Evolutionary conservation across 306 rosid species (phyloP).

Genomic region (Potentilla sterilis): DNA sequence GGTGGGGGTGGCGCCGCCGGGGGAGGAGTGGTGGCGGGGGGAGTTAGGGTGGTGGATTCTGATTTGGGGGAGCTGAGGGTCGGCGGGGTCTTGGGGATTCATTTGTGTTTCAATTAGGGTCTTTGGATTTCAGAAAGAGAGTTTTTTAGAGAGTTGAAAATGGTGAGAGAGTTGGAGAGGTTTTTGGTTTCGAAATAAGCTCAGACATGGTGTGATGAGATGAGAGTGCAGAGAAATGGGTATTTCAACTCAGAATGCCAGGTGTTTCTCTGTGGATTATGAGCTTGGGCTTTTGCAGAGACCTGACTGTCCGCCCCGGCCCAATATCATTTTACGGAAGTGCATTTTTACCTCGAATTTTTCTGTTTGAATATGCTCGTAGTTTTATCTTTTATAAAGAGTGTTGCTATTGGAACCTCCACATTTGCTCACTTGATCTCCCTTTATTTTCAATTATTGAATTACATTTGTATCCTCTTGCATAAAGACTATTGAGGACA

Average conservation of each 20-base stretch:
- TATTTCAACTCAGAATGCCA: not conserved
- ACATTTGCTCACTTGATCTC: no score
- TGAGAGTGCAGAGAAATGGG: not conserved
- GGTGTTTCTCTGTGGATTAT: not conserved
- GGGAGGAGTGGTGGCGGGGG: conserved; percentile 58
- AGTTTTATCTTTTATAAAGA: no score
- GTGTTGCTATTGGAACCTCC: no score
- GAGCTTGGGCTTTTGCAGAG: not conserved
- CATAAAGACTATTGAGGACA: no score
- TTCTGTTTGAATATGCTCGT: no score
- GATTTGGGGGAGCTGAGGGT: conserved; percentile 82
- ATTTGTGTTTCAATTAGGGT: conserved; percentile 8
- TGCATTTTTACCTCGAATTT: no score
- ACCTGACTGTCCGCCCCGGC: not conserved
- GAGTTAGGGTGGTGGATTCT: conserved; percentile 91
- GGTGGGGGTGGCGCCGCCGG: conserved; percentile 61
- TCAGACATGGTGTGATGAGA: not conserved
- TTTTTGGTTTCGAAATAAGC: not conserved
- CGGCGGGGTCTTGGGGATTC: conserved; percentile 48
- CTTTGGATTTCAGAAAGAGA: not conserved
- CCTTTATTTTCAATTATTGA: no score
- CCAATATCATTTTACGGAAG: not conserved
- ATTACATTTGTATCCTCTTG: no score
- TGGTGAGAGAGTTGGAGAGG: not conserved
- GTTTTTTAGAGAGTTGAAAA: not conserved